Base-by-base conservation (phyloP, 1,284 basidiomycete species). In the Tilletia indica region DNA sequence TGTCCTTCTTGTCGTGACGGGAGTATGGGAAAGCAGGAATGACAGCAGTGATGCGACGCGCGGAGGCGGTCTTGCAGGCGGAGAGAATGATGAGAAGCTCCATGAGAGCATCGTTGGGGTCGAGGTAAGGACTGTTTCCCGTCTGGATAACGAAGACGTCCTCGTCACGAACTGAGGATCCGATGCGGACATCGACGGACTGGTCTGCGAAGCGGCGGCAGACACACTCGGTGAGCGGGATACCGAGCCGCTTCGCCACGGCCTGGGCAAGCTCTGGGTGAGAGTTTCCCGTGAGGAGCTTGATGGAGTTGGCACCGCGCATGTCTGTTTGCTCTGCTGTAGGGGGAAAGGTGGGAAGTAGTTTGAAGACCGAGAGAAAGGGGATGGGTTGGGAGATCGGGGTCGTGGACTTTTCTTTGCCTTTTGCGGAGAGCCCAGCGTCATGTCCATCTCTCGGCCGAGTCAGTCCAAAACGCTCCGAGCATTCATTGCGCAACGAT, bases 11-110 rank as follows among this genome's bases (percentile, higher is more conserved):
- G 88, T 98, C 96, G 89, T 94, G 94, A 42, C 96, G 88, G 6
- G 95, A 92, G 83, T 99, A 99, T 0, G 96, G 97, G 86, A 92
- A 99, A 85, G 93, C 97, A 12, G 96, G 97, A 76, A 99, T 96
- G 82, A 99, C 94, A 31, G 96, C 97, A 8, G 97, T 99, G 86
- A 98, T 97, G 69, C 97, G 89, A 74, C 94, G 90, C 0, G 96
- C 96, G 1, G 93, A 95, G 1, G 96, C 94, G 0, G 94, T 98
- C 86, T 96, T 98, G 89, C 96, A 98, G 3, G 96, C 97, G 73
- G 91, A 91, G 78, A 93, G 90, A 84, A 94, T 89, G 81, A 94
- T 91, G 84, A 94, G 90, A 74, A 94, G 92, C 84, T 94, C 82
- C 82, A 84, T 82, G 8, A 84, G 71, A 54, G 78, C 73, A 70